These are phyloP conservation scores for Plenodomus tracheiphilus DNA, from an alignment of 2,329 filamentous ascomycete species.

Conservation along the genomic window DNA sequence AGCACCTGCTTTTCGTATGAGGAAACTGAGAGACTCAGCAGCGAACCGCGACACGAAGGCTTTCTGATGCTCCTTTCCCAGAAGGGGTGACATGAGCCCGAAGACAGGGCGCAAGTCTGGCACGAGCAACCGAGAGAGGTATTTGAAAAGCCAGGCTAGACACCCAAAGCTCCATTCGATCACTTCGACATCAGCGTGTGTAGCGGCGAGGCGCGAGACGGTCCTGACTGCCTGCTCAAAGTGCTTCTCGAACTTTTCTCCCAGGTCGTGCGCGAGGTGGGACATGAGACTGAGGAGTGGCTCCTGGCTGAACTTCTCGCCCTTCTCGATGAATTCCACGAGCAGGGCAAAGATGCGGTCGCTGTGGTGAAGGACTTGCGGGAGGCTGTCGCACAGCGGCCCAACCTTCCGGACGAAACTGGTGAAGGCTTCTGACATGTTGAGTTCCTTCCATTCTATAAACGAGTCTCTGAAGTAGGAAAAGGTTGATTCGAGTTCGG, in stretches of 20 bases:
- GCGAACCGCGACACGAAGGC: conserved; percentile 89
- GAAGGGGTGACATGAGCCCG: conserved; percentile 77
- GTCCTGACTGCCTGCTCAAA: conserved; percentile 76
- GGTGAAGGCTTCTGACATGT: conserved; percentile 80
- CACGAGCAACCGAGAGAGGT: conserved; percentile 83
- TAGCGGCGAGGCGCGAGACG: conserved; percentile 76
- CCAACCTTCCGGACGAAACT: conserved; percentile 74
- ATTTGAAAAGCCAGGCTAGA: conserved; percentile 95
- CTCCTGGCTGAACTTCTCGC: conserved; percentile 80
- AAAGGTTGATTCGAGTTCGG: conserved; percentile 74
- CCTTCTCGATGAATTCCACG: conserved; percentile 73
- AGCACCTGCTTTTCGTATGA: conserved; percentile 84
- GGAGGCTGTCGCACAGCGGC: conserved; percentile 83
- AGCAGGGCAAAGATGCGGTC: conserved; percentile 80
- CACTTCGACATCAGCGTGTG: conserved; percentile 78
- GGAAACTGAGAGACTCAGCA: conserved; percentile 91
- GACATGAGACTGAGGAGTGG: conserved; percentile 85
- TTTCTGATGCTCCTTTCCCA: conserved; percentile 81
- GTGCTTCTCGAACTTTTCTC: conserved; percentile 83
- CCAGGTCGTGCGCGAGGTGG: conserved; percentile 93
- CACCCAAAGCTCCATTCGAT: conserved; percentile 97
- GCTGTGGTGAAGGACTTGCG: conserved; percentile 90
- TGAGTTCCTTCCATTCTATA: conserved; percentile 88
- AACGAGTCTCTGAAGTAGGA: conserved; percentile 85
- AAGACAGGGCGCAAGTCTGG: conserved; percentile 84